phyloP scores from a whole-genome alignment of 192 early-diverging fungal species.

The Coemansia sp. region DNA sequence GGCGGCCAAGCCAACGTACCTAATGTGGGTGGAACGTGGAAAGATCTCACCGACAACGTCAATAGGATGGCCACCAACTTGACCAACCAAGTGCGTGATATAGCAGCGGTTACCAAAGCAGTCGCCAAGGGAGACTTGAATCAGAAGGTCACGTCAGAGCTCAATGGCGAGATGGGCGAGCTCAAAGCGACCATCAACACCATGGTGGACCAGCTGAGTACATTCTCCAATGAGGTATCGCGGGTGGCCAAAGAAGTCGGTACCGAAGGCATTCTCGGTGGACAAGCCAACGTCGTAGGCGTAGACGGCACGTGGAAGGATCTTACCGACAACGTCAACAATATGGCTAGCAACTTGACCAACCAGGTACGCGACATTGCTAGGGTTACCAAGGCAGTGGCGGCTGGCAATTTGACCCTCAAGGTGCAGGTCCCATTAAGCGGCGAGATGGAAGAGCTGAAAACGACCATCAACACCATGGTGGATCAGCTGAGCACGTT shows the following conservation, averaged over 20 bases:
- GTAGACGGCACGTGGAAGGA: conserved; percentile 37
- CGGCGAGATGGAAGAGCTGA: conserved; percentile 63
- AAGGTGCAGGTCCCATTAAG: conserved; percentile 59
- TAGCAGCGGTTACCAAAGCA: conserved; percentile 59
- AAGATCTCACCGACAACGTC: conserved; percentile 53
- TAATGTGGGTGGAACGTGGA: conserved; percentile 19
- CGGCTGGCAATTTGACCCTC: conserved; percentile 56
- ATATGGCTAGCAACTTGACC: conserved; percentile 59
- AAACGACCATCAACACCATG: conserved; percentile 60
- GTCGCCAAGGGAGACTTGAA: conserved; percentile 62
- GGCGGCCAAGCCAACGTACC: conserved; percentile 15
- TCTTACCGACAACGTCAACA: conserved; percentile 56
- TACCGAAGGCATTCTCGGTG: conserved; percentile 52
- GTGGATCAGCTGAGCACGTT: conserved; percentile 53
- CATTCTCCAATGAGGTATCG: conserved; percentile 61
- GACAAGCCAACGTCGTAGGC: conserved; percentile 7
- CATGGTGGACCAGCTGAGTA: conserved; percentile 57
- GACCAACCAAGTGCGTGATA: conserved; percentile 61
- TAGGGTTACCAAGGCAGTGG: conserved; percentile 61
- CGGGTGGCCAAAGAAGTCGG: conserved; percentile 70
- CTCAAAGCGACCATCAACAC: conserved; percentile 60
- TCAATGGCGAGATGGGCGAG: conserved; percentile 65
- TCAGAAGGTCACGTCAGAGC: conserved; percentile 50
- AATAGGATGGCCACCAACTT: conserved; percentile 61
- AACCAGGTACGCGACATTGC: conserved; percentile 60